A percentile compares a stretch with the other conserved stretches of the same genome.
These are phyloP conservation scores for Candida golubevii DNA, from an alignment of 805 yeast genomes.

Conservation along the genomic window DNA sequence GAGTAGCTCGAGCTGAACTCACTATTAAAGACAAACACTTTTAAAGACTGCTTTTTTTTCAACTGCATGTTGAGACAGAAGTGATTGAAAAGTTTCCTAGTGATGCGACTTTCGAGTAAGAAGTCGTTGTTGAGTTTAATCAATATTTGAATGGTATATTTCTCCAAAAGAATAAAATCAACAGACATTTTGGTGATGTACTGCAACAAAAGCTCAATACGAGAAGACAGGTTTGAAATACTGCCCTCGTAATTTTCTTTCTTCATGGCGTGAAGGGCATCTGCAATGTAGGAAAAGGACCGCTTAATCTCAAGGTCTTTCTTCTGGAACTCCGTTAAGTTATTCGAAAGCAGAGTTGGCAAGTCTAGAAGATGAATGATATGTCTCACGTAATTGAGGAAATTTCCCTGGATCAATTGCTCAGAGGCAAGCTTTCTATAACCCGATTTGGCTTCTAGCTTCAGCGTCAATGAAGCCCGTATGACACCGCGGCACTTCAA, in stretches of 20 bases:
- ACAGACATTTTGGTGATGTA: constrained; percentile 31
- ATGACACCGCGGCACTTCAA: constrained; percentile 25
- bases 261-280: constrained; percentile 22
- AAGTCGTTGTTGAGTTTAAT: constrained; percentile 31
- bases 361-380: constrained; percentile 28
- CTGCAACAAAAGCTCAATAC: constrained; percentile 24
- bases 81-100: constrained; percentile 21
- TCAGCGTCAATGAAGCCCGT: constrained; percentile 1
- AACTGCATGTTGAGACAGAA: constrained; percentile 18
- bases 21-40: constrained; percentile 32
- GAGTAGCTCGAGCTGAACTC: constrained; percentile 31
- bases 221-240: constrained; percentile 14
- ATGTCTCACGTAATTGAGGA: constrained; percentile 34
- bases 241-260: constrained; percentile 27
- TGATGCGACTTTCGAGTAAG: constrained; percentile 25
- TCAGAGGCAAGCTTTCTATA: constrained; percentile 17
- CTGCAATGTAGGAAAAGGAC: constrained; percentile 24
- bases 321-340: constrained; percentile 19
- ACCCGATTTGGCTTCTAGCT: constrained; percentile 1
- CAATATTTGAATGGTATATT: constrained; percentile 34
- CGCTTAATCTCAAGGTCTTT: constrained; percentile 28
- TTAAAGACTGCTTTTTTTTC: constrained; percentile 19
- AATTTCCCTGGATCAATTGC: constrained; percentile 36
- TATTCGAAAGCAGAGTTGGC: constrained; percentile 8
- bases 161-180: constrained; percentile 38